Evolutionary conservation across 352 stramenopile genomes (phyloP).

Genomic region (Pythium phragmitis): DNA sequence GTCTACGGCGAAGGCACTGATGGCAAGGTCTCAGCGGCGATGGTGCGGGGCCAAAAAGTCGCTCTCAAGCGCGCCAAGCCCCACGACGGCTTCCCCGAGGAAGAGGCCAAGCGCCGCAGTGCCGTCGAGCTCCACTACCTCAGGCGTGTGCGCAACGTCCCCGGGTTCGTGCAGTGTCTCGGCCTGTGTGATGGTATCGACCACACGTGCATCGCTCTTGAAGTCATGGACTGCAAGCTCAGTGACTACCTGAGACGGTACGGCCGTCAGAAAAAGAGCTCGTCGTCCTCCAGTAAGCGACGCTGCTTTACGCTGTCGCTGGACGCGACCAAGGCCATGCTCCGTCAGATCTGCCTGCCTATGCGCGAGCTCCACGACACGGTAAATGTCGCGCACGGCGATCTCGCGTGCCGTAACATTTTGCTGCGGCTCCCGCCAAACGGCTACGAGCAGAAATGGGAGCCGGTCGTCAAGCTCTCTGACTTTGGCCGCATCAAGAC

Average conservation of each 20-base stretch:
- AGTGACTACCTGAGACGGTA: slow-evolving; percentile 83
- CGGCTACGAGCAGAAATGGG: slow-evolving; percentile 79
- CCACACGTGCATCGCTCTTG: slow-evolving; percentile 82
- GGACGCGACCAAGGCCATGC: slow-evolving; percentile 50
- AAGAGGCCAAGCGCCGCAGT: slow-evolving; percentile 78
- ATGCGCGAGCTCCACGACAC: slow-evolving; percentile 83
- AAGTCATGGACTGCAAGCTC: slow-evolving; percentile 89
- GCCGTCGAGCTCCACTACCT: slow-evolving; percentile 82
- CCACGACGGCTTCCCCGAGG: slow-evolving; percentile 67
- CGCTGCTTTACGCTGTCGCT: slow-evolving; percentile 62
- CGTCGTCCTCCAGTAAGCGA: slow-evolving; percentile 23
- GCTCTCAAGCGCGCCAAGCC: slow-evolving; percentile 82
- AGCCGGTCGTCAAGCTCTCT: slow-evolving; percentile 79
- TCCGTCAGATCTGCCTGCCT: slow-evolving; percentile 72
- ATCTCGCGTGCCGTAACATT: slow-evolving; percentile 86
- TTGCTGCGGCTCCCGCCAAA: slow-evolving; percentile 76
- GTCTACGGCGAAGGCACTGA: slow-evolving; percentile 86
- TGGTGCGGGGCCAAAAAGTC: slow-evolving; percentile 78
- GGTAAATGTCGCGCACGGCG: slow-evolving; percentile 76
- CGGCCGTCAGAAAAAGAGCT: slow-evolving; percentile 34
- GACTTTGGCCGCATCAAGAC: slow-evolving; percentile 83
- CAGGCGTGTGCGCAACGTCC: slow-evolving; percentile 68
- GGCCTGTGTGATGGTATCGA: slow-evolving; percentile 80
- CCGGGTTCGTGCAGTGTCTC: slow-evolving; percentile 80
- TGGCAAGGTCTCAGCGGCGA: slow-evolving; percentile 71